Evolutionary conservation across 1,284 basidiomycete genomes (phyloP).

Genomic region (Tausonia pullulans): DNA sequence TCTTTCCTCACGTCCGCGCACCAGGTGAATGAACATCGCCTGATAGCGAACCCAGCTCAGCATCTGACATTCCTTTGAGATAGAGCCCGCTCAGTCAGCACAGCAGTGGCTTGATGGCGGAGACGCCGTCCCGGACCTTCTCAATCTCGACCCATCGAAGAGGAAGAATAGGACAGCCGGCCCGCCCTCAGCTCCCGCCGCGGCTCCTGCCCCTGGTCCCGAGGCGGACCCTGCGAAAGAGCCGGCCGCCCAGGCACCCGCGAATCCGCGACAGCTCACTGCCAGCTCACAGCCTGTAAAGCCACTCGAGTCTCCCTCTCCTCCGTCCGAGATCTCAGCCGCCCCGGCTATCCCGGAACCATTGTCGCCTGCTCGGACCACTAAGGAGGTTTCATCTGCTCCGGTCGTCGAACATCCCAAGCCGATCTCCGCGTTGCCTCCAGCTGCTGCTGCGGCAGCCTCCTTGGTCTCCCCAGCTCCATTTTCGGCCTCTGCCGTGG

Average conservation of each 20-base stretch:
- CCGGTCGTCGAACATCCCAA: not conserved
- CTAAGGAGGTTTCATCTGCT: not conserved
- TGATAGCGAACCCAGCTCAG: not conserved
- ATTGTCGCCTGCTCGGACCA: too few species aligned
- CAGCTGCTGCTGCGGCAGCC: not conserved
- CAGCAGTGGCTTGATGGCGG: constrained; percentile 31
- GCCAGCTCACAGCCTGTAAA: too few species aligned
- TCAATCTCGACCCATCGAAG: constrained; percentile 25
- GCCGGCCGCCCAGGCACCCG: too few species aligned
- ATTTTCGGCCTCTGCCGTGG: constrained; percentile 1
- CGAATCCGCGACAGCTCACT: too few species aligned
- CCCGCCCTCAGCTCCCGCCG: too few species aligned
- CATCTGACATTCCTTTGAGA: not conserved
- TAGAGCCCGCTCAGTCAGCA: constrained; percentile 30
- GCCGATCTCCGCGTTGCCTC: constrained; percentile 1
- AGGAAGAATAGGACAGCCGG: not conserved
- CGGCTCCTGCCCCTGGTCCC: too few species aligned
- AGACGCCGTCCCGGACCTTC: constrained; percentile 23
- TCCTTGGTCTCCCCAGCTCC: not conserved
- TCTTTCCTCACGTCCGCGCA: constrained; percentile 32
- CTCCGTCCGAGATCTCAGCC: too few species aligned
- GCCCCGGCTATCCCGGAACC: too few species aligned
- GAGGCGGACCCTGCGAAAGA: too few species aligned
- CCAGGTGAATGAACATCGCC: constrained; percentile 21
- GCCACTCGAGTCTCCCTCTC: too few species aligned